These are phyloP conservation scores for Quercus lobata DNA, from an alignment of 331 rosid species.

Conservation along the genomic window DNA sequence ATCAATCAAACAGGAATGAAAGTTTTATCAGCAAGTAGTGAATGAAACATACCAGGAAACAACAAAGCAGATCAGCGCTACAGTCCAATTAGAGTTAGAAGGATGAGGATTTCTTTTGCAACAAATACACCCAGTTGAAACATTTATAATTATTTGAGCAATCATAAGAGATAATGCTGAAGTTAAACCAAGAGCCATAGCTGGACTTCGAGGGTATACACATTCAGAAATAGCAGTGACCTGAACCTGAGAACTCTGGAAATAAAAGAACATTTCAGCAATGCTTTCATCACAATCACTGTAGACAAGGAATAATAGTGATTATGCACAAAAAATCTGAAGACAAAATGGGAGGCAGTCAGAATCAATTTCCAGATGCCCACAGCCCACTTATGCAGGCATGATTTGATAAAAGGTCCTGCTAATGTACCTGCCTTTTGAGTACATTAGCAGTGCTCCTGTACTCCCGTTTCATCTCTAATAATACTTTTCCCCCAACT, in stretches of 20 bases:
- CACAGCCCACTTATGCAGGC: neutral
- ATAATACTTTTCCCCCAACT: neutral
- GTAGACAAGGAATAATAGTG: neutral
- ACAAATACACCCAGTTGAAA: constrained; percentile 76
- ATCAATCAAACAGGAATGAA: neutral
- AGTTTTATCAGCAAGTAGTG: neutral
- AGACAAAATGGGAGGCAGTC: neutral
- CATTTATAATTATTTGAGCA: constrained; percentile 59
- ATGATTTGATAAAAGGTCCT: neutral
- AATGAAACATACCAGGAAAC: constrained; percentile 63
- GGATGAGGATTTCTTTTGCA: constrained; percentile 50
- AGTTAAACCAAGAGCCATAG: constrained; percentile 74
- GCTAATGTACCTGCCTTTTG: neutral
- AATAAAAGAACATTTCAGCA: neutral
- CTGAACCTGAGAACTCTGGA: constrained; percentile 61
- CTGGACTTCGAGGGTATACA: constrained; percentile 66
- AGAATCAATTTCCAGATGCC: neutral
- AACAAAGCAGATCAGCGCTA: constrained; percentile 65
- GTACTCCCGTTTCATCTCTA: neutral
- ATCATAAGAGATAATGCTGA: constrained; percentile 72
- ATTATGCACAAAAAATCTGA: neutral
- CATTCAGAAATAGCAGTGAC: constrained; percentile 23
- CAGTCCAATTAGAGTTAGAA: constrained; percentile 52
- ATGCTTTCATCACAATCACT: neutral
- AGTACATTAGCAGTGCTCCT: neutral